Percentiles rank a stretch among this genome's conserved stretches.
phyloP scores from a whole-genome alignment of 2,329 filamentous ascomycete species.

The Monilinia fructicola region DNA sequence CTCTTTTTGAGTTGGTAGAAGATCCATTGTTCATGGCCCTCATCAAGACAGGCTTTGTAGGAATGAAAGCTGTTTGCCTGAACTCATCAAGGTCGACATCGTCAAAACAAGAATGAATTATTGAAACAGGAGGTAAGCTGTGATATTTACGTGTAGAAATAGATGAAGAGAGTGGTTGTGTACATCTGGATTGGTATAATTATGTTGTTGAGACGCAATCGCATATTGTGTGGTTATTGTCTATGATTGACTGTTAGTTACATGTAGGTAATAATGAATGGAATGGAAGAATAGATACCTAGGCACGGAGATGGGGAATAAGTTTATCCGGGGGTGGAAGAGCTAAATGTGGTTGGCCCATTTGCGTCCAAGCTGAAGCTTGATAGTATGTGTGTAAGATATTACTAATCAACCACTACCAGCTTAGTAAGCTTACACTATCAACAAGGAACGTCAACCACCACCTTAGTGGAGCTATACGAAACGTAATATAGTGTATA shows the following conservation, averaged over 20 bases:
- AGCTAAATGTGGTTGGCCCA: too few species aligned
- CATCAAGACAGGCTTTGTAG: slow-evolving; percentile 54
- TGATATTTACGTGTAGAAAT: not conserved
- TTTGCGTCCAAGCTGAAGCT: too few species aligned
- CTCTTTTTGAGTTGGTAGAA: slow-evolving; percentile 28
- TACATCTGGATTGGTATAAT: slow-evolving; percentile 1
- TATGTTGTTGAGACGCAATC: not conserved
- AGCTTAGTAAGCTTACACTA: too few species aligned
- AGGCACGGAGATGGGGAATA: too few species aligned
- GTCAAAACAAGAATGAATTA: slow-evolving; percentile 27
- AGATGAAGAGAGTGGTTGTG: not conserved
- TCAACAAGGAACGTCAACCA: too few species aligned
- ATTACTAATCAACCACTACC: too few species aligned
- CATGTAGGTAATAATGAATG: too few species aligned
- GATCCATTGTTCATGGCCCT: slow-evolving; percentile 33
- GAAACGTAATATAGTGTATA: too few species aligned
- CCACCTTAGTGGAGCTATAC: too few species aligned
- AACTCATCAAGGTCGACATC: slow-evolving; percentile 48
- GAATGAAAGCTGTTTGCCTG: slow-evolving; percentile 51
- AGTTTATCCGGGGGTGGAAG: too few species aligned
- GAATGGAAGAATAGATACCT: too few species aligned
- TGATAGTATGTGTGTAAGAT: too few species aligned
- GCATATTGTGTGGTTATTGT: slow-evolving; percentile 15
- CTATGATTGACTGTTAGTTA: not conserved
- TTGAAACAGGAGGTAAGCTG: slow-evolving; percentile 21